Evolutionary conservation across 164 flowering plant genomes (phyloP), one percentile per base, ranked within the genome.

Genomic region (Kingdonia uniflora): DNA sequence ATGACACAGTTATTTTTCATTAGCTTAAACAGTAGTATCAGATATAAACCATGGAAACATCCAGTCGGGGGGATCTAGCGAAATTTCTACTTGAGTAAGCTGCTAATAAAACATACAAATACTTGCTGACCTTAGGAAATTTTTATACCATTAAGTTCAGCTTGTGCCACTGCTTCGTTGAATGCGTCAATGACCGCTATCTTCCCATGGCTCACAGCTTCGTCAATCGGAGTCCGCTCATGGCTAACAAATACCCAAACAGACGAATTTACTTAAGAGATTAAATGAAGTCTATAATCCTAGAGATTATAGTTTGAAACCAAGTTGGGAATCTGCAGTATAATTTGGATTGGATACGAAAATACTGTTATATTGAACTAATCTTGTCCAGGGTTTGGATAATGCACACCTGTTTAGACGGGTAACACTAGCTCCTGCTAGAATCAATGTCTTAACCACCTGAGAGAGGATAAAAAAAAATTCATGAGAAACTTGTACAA

Each of bases 141-240:
- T 1, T 42, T 51, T 15, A 71, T 65, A 35, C 74, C 74, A 22
- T 63, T 46, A 19, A 85, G 80, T 71, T 86, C 95, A 55, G 65
- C 38, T 61, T 75, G 74, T 11, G 82, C 77, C 5, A 70, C 80
- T 23, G 86, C 75, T 14, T 69, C 57, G 54, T 80, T 81, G 39
- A 87, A 74, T 14, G 84, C 89, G 71, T 87, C 89, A 8, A 85
- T 59, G 7, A 91, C 71, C 16, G 76, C 95, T 81, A 79, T 51
- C 68, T 83, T 91, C 19, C 76, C 84, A 68, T 61, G 41, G 64
- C 62, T 71, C 56, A 91, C 63, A 15, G 95, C 97, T 65, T 87
- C 97, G 60, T 91, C 97, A 57, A 90, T 45, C 4, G 97, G 89
- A 47, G 85, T 81, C 55, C 74, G 66, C 65, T 91, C 95, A 62